Percentiles rank a stretch among this genome's conserved stretches.
phyloP scores from a whole-genome alignment of 2,329 filamentous ascomycete species.

The Trichoderma sp. region DNA sequence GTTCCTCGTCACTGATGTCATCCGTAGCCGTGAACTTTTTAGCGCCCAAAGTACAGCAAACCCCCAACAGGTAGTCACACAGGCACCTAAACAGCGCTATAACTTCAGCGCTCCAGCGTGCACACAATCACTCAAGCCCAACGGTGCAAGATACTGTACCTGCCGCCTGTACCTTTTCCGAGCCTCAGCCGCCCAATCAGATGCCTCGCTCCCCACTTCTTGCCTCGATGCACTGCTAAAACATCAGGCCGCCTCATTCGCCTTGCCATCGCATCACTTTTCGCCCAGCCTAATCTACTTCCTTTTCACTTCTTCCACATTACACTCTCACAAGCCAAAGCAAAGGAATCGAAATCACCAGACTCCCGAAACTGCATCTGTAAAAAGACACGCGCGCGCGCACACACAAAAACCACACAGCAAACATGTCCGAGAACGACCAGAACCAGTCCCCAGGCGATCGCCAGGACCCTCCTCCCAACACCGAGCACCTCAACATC shows the following conservation, averaged over 20 bases:
- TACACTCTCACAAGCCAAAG: background rate
- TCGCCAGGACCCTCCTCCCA: slow-evolving; percentile 42
- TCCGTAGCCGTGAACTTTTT: background rate
- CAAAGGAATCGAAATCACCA: background rate
- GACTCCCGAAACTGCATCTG: no score
- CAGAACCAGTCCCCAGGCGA: slow-evolving; percentile 36
- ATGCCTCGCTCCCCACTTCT: slow-evolving; percentile 28
- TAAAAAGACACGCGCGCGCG: background rate
- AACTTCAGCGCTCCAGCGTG: background rate
- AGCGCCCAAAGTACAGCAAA: background rate
- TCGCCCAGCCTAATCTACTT: background rate
- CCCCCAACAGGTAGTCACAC: background rate
- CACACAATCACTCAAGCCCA: slow-evolving; percentile 6
- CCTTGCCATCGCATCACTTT: slow-evolving; percentile 15
- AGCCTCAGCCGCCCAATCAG: slow-evolving; percentile 27
- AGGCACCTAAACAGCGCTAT: background rate
- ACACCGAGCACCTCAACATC: slow-evolving; percentile 90
- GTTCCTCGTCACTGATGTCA: slow-evolving; percentile 10
- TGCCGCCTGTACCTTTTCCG: background rate
- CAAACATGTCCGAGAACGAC: slow-evolving; percentile 47
- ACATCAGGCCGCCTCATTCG: slow-evolving; percentile 13
- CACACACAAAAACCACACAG: background rate
- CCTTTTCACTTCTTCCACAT: background rate
- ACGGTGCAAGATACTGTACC: slow-evolving; percentile 13
- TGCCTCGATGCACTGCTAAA: slow-evolving; percentile 11